Base-by-base conservation (phyloP, 1,284 basidiomycete genomes). In the Ustilago curta region DNA sequence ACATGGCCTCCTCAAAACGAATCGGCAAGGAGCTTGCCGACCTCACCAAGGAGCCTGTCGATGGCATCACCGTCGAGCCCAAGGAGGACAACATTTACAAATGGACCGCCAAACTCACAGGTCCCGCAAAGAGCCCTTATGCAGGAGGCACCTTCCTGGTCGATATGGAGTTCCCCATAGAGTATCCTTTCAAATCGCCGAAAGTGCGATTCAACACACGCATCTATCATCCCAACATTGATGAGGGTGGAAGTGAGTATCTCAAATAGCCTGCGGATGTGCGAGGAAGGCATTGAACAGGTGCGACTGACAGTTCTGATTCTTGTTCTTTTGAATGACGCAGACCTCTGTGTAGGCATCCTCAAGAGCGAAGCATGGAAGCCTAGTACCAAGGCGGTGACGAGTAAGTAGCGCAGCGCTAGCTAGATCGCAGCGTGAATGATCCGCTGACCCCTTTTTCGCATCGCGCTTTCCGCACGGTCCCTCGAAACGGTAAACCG, bases 171-270 rank as follows among this genome's bases (percentile, higher is more conserved):
- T 85, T 85, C 54, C 82, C 84, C 44, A 70, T 80, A 55, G 84
- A 85, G 59, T 85, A 84, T 61, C 84, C 84, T 6, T 85, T 85
- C 76, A 84, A 84, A 73, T 78, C 82, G 25, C 83, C 83, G 37
- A 82, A 78, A n/a, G 71, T 84, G 42, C 72, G 70, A 19, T 83
- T 84, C 69, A 58, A 60, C 65, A 81, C 78, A 27, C 74, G 74
- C 18, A 75, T 85, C 58, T 84, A 84, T 72, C 84, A 85, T 58
- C 84, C 84, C 18, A 85, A 85, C 68, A 81, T 85, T 37, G 83
- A 83, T 39, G 79, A 83, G 35, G 65, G 78, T 16, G 84, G 84
- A 61, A 82, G 80, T 82, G 56, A 63, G 78, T 74, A 27, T 35
- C 3, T 37, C 25, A 3, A 37, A 37, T 9, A 14, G 4, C 35